phyloP scores from a whole-genome alignment of 2,329 filamentous ascomycete genomes.

The Exophiala phaeomuriformis region DNA sequence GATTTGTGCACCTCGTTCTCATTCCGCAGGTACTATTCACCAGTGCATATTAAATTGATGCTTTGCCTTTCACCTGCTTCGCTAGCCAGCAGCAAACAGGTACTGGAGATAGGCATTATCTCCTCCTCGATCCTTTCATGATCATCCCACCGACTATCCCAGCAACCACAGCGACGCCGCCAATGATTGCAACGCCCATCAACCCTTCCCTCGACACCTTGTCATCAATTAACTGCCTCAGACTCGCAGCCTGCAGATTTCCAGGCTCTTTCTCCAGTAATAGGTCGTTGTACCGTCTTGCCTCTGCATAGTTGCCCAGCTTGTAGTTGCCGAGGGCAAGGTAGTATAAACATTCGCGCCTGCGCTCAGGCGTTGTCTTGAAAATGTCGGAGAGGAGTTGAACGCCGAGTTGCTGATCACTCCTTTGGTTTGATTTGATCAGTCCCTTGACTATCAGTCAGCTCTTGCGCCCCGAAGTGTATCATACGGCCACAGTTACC shows the following conservation, averaged over 20 bases:
- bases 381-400: slow-evolving; percentile 94
- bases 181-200: slow-evolving; percentile 89
- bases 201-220: slow-evolving; percentile 92
- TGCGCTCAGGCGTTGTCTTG: slow-evolving; percentile 81
- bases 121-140: slow-evolving; percentile 59
- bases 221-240: slow-evolving; percentile 85
- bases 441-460: slow-evolving; percentile 58
- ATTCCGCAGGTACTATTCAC: too few relatives aligned
- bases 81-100: not conserved
- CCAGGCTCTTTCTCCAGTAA: slow-evolving; percentile 83
- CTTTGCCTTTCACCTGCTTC: too few relatives aligned
- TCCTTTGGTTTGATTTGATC: slow-evolving; percentile 79
- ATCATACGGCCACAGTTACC: slow-evolving; percentile 48
- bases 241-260: slow-evolving; percentile 82
- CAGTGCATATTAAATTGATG: too few relatives aligned
- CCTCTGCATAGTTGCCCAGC: slow-evolving; percentile 93
- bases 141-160: slow-evolving; percentile 87
- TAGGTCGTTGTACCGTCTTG: slow-evolving; percentile 86
- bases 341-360: slow-evolving; percentile 97
- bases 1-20: too few relatives aligned
- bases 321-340: slow-evolving; percentile 96
- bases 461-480: not conserved
- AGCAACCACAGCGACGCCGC: slow-evolving; percentile 83
- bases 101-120: slow-evolving; percentile 8
- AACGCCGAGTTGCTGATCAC: slow-evolving; percentile 89